Evolutionary conservation across 495 filamentous ascomycete species (phyloP).

Genomic region (Penicillium goetzii): DNA sequence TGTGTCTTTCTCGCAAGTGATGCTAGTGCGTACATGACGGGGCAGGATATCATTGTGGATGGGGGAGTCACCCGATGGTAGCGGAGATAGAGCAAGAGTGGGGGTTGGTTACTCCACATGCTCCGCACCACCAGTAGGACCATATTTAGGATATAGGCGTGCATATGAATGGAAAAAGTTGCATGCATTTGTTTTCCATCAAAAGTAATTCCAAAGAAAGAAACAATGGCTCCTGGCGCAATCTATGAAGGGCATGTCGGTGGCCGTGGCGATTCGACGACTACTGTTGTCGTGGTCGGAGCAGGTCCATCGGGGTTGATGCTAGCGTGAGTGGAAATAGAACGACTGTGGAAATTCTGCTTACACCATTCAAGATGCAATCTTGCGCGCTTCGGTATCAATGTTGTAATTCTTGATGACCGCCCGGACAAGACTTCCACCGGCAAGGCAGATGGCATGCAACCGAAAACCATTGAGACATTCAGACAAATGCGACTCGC

Average conservation of each 20-base stretch:
- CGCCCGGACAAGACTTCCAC: slow-evolving; percentile 68
- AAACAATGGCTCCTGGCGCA: slow-evolving; percentile 38
- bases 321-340: slow-evolving; percentile 57
- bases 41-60: slow-evolving; percentile 66
- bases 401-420: slow-evolving; percentile 72
- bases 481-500: slow-evolving; percentile 71
- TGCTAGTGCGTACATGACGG: slow-evolving; percentile 79
- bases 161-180: background rate
- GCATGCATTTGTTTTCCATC: background rate
- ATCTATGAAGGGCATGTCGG: slow-evolving; percentile 30
- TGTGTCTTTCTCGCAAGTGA: slow-evolving; percentile 83
- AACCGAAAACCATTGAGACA: slow-evolving; percentile 77
- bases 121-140: no score
- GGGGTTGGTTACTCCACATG: slow-evolving; percentile 27
- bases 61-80: slow-evolving; percentile 43
- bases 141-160: slow-evolving; percentile 1
- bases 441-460: slow-evolving; percentile 77
- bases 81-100: slow-evolving; percentile 29
- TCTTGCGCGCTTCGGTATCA: slow-evolving; percentile 69
- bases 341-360: background rate
- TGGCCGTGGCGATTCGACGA: slow-evolving; percentile 34
- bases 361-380: slow-evolving; percentile 52
- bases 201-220: background rate
- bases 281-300: slow-evolving; percentile 66
- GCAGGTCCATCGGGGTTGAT: slow-evolving; percentile 73